Conservation (phyloP, 1,284 basidiomycete species). For the Ganoderma sinense region DNA sequence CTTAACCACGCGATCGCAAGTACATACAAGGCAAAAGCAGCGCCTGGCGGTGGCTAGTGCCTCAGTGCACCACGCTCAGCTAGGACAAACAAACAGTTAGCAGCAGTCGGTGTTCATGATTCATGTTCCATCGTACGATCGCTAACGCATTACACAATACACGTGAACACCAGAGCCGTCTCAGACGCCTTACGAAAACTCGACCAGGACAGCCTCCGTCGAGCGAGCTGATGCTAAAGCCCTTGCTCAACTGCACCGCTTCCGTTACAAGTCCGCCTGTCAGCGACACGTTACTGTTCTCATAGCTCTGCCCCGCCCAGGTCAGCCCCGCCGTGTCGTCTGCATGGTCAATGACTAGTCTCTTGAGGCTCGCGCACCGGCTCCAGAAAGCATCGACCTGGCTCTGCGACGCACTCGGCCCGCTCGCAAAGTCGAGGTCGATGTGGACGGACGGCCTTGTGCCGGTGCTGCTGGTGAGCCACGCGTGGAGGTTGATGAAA, state of each 20-base stretch:
- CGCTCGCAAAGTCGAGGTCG: slow-evolving; percentile 44
- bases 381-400: slow-evolving; percentile 3
- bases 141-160: not conserved
- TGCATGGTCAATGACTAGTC: slow-evolving; percentile 50
- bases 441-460: slow-evolving; percentile 52
- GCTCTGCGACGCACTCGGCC: slow-evolving; percentile 11
- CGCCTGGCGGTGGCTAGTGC: not conserved
- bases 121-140: not conserved
- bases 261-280: slow-evolving; percentile 48
- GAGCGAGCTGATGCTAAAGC: slow-evolving; percentile 58
- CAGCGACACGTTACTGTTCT: slow-evolving; percentile 57
- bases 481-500: slow-evolving; percentile 65
- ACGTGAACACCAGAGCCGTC: not conserved
- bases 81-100: too few species aligned
- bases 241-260: slow-evolving; percentile 44
- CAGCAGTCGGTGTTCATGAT: too few species aligned
- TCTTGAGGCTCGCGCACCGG: slow-evolving; percentile 2
- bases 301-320: slow-evolving; percentile 72
- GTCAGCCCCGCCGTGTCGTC: slow-evolving; percentile 61
- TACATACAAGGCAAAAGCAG: not conserved
- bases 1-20: not conserved
- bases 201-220: slow-evolving; percentile 53
- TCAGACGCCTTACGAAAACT: slow-evolving; percentile 34
- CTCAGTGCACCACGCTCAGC: too few species aligned
- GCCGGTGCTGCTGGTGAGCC: slow-evolving; percentile 45